Percentiles rank a stretch among this genome's conserved stretches.
Conservation (phyloP, 1,284 basidiomycete species). For the Rhodofomes roseus region DNA sequence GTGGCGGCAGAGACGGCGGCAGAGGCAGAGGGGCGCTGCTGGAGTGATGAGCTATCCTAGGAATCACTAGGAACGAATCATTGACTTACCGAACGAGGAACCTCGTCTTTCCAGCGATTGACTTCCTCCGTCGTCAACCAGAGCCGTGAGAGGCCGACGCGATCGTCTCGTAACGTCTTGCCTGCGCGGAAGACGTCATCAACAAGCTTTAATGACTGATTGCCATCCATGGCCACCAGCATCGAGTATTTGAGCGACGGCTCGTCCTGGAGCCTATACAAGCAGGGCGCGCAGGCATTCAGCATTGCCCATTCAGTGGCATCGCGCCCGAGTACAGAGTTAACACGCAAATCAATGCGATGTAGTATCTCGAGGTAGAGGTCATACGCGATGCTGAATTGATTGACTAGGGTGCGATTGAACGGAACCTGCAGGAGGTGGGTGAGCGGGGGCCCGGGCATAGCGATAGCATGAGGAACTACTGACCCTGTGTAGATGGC, state of each 20-base stretch:
- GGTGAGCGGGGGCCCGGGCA: too few relatives aligned
- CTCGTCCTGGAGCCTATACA: constrained; percentile 25
- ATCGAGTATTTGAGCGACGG: constrained; percentile 12
- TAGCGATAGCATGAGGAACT: too few relatives aligned
- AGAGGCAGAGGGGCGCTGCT: too few relatives aligned
- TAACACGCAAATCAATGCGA: constrained; percentile 15
- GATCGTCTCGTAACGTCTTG: constrained; percentile 9
- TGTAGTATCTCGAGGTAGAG: constrained; percentile 25
- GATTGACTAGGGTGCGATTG: background rate
- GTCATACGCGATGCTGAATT: constrained; percentile 27
- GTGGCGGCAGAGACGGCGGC: too few relatives aligned
- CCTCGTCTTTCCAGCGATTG: constrained; percentile 20
- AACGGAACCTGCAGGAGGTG: constrained; percentile 5
- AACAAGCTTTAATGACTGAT: constrained; percentile 28
- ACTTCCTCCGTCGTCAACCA: constrained; percentile 18
- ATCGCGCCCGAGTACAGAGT: constrained; percentile 16
- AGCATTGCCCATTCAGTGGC: constrained; percentile 20
- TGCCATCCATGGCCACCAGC: constrained; percentile 28
- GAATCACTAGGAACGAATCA: too few relatives aligned
- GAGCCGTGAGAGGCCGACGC: constrained; percentile 5
- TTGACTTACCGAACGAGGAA: background rate
- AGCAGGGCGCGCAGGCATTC: constrained; percentile 27
- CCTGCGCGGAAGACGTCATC: constrained; percentile 8
- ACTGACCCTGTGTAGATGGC: constrained; percentile 17
- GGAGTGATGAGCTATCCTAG: too few relatives aligned